phyloP scores from a whole-genome alignment of 441 rosid species.

The Aleurites moluccanus region DNA sequence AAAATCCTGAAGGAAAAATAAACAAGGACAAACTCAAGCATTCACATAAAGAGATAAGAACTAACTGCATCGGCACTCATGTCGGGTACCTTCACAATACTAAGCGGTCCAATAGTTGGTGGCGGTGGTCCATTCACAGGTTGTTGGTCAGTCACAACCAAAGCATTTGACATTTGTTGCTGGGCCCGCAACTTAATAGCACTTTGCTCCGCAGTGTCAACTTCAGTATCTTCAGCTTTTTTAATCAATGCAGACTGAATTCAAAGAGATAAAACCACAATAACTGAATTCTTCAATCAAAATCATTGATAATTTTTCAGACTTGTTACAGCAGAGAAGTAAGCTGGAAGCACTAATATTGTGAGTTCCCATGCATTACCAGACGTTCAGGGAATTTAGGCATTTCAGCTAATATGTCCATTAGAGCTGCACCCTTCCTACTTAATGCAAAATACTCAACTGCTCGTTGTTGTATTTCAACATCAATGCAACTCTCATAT shows the following conservation, averaged over 20 bases:
- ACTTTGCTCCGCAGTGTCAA: slow-evolving; percentile 97
- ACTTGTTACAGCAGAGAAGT: slow-evolving; percentile 1
- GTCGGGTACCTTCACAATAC: slow-evolving; percentile 74
- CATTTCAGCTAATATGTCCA: slow-evolving; percentile 98
- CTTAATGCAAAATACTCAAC: slow-evolving; percentile 94
- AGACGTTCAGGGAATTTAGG: slow-evolving; percentile 99
- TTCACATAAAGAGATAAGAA: slow-evolving; percentile 24
- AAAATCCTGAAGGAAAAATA: slow-evolving; percentile 11
- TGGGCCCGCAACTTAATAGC: slow-evolving; percentile 93
- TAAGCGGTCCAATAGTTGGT: slow-evolving; percentile 46
- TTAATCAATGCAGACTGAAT: slow-evolving; percentile 85
- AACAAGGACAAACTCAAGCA: slow-evolving; percentile 6
- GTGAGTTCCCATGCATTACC: slow-evolving; percentile 43
- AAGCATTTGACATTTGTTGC: slow-evolving; percentile 88
- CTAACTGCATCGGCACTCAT: slow-evolving; percentile 54
- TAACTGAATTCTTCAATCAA: slow-evolving; percentile 16
- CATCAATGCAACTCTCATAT: slow-evolving; percentile 98
- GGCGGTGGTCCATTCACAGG: slow-evolving; percentile 67
- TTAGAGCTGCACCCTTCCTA: slow-evolving; percentile 76
- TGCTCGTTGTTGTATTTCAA: slow-evolving; percentile 98
- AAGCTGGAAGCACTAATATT: slow-evolving; percentile 9
- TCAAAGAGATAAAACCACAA: slow-evolving; percentile 13
- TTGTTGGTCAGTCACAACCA: slow-evolving; percentile 82
- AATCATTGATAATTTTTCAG: neutral
- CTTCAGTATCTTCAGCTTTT: slow-evolving; percentile 82